Evolutionary conservation across 331 rosid genomes (phyloP), one percentile per base, ranked within the genome.

Genomic region (Malus hybrid): DNA sequence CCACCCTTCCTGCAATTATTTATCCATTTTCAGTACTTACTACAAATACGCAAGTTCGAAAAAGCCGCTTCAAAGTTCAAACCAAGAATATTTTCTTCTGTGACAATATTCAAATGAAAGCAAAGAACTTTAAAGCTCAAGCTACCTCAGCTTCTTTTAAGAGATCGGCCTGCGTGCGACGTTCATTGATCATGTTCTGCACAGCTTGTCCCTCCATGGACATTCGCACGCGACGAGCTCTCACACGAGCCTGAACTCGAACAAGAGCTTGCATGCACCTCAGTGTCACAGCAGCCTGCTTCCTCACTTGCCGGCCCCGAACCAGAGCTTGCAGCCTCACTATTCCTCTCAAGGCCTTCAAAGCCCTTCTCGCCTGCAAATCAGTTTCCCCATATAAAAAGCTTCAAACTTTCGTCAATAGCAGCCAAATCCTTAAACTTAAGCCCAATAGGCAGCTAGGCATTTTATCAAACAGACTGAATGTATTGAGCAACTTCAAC

Each of bases 181-280:
- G 86, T 66, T 87, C 91, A 30, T 81, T 56, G 28, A 94, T 89
- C 78, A 92, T 76, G 78, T 82, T 84, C 86, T 94, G 97, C 60
- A 94, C 97, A 10, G 93, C 97, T 74, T 94, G 97, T 2, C 99
- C 99, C 68, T 94, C 97, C 8, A 87, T 75, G 22, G 99, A 92
- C 97, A 90, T 90, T 42, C 99, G 79, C 60, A 94, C 99, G 15
- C 90, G 97, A 15, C 93, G 92, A 60, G 99, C 99, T 77, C 99
- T 84, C 5, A 94, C 97, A 15, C 99, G 84, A 0, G 99, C 99
- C 74, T 94, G 99, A 76, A 94, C 97, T 44, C 97, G 91, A 80
- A 94, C 99, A 2, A 94, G 80, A 2, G 99, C 99, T 77, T 94
- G 99, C 99, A 94, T 94, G 87, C 99, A 94, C 75, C 97, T 86